Conservation (phyloP, 1,284 basidiomycete species). For the Peniophora sp. region DNA sequence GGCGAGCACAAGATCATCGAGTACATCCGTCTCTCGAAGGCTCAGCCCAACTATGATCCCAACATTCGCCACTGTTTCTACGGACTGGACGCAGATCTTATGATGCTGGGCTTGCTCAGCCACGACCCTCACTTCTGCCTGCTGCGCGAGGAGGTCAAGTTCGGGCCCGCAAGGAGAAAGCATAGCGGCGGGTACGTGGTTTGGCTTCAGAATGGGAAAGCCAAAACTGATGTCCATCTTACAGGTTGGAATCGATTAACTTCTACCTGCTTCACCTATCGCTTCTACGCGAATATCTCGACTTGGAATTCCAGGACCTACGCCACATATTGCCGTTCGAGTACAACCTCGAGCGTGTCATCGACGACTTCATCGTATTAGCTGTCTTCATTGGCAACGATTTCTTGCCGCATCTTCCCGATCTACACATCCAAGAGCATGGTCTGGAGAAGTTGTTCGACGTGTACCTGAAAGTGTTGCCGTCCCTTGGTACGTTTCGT, state of each 20-base stretch:
- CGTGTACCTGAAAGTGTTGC: constrained; percentile 90
- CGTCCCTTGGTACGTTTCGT: constrained; percentile 55
- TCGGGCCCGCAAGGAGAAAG: constrained; percentile 75
- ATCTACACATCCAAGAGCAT: constrained; percentile 97
- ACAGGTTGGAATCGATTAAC: constrained; percentile 78
- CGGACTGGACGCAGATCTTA: constrained; percentile 95
- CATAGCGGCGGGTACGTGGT: constrained; percentile 59
- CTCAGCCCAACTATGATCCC: constrained; percentile 91
- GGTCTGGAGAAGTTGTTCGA: constrained; percentile 89
- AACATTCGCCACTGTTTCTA: constrained; percentile 96
- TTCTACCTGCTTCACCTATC: constrained; percentile 96
- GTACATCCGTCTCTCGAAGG: constrained; percentile 91
- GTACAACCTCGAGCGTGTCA: constrained; percentile 87
- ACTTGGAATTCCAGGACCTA: constrained; percentile 85
- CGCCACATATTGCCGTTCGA: constrained; percentile 52
- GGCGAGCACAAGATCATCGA: constrained; percentile 99
- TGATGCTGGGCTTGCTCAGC: constrained; percentile 95
- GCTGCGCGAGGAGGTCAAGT: constrained; percentile 96
- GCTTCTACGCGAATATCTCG: constrained; percentile 93
- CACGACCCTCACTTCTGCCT: constrained; percentile 99
- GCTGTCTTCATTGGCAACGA: constrained; percentile 98
- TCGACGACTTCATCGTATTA: constrained; percentile 96
- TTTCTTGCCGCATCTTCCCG: constrained; percentile 93
- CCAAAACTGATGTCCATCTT: constrained; percentile 1
- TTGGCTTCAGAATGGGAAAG: not conserved